These are phyloP conservation scores for Rhizophora apiculata DNA, from an alignment of 345 rosid species.

Conservation along the genomic window DNA sequence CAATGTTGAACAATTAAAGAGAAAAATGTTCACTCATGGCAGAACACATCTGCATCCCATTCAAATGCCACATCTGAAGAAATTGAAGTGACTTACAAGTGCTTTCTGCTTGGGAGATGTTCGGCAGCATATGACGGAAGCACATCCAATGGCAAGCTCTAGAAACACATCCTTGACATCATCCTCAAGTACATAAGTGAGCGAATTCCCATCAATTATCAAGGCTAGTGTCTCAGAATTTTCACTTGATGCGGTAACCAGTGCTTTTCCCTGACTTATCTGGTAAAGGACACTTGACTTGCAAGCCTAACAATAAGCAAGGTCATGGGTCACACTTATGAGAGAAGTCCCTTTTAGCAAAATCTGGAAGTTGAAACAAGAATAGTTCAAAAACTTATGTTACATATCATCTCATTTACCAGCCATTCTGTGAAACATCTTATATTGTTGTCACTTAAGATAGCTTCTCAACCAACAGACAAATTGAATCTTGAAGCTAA, in stretches of 20 bases:
- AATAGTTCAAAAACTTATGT: not conserved
- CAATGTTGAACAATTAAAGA: not conserved
- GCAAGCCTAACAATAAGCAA: slow-evolving; percentile 44
- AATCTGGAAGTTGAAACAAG: not conserved
- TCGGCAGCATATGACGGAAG: slow-evolving; percentile 95
- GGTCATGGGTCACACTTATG: not conserved
- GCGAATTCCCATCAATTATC: slow-evolving; percentile 88
- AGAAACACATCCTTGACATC: slow-evolving; percentile 71
- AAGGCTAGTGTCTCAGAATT: slow-evolving; percentile 67
- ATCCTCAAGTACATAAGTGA: slow-evolving; percentile 69
- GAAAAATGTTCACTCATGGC: not conserved
- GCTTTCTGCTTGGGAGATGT: slow-evolving; percentile 98
- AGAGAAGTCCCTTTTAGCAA: not conserved
- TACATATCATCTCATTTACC: not conserved
- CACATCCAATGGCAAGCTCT: slow-evolving; percentile 80
- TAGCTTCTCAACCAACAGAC: no score
- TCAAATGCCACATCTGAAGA: not conserved
- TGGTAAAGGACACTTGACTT: slow-evolving; percentile 61
- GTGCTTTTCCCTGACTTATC: slow-evolving; percentile 52
- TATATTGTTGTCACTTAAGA: not conserved
- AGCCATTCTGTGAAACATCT: not conserved
- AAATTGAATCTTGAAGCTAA: no score
- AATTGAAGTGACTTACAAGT: slow-evolving; percentile 44
- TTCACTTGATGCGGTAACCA: slow-evolving; percentile 47
- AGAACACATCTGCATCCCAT: not conserved